phyloP scores from a whole-genome alignment of 768 basidiomycete species.

The Auriculariales sp. region DNA sequence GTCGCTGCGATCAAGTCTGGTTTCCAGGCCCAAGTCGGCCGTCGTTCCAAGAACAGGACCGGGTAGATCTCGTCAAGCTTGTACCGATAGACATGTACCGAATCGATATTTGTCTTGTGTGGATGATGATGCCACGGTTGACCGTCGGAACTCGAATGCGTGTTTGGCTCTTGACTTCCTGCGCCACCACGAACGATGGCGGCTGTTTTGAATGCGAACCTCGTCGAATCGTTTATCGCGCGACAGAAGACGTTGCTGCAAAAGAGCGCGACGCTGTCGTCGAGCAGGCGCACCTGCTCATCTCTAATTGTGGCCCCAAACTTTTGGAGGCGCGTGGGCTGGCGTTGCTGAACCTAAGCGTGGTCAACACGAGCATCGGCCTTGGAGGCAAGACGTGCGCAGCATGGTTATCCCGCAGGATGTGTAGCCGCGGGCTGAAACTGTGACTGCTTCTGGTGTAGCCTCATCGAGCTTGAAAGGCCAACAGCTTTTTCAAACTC shows the following conservation, averaged over 20 bases:
- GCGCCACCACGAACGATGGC: no score
- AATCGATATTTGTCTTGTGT: no score
- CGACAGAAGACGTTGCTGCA: slow-evolving; percentile 16
- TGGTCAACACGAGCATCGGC: slow-evolving; percentile 18
- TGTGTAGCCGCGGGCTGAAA: background rate
- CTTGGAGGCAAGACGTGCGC: slow-evolving; percentile 25
- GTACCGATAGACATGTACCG: no score
- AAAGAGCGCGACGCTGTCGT: slow-evolving; percentile 22
- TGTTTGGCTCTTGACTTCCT: no score
- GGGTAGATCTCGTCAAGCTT: no score
- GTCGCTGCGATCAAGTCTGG: slow-evolving; percentile 97
- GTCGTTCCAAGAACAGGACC: slow-evolving; percentile 4
- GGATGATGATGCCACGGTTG: no score
- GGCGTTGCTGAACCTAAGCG: slow-evolving; percentile 21
- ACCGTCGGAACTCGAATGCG: no score
- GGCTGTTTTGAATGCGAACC: no score
- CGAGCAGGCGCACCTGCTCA: slow-evolving; percentile 21
- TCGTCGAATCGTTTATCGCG: slow-evolving; percentile 12
- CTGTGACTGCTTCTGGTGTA: slow-evolving; percentile 16
- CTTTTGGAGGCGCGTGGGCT: slow-evolving; percentile 22
- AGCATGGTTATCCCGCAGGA: background rate
- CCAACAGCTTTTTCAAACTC: slow-evolving; percentile 65
- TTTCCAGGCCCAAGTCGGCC: slow-evolving; percentile 88
- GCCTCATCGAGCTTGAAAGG: slow-evolving; percentile 75
- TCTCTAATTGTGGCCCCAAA: slow-evolving; percentile 21